Conservation (phyloP, 2,329 filamentous ascomycete genomes). For the Furcasterigmium sp. region DNA sequence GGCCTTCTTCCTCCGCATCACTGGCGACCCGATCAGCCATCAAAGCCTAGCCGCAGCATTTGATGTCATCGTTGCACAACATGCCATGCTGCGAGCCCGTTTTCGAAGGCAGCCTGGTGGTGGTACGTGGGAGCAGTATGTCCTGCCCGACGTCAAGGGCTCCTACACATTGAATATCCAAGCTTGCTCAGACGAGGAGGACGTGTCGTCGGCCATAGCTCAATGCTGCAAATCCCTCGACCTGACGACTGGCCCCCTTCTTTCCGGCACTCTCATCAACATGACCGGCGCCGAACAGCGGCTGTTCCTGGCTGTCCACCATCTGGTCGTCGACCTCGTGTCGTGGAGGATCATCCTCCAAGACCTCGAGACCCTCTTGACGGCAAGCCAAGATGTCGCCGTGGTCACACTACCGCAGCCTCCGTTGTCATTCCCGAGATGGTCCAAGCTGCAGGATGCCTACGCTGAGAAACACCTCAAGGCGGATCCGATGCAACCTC, state of each 20-base stretch:
- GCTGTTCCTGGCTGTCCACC: neutral
- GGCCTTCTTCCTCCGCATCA: neutral
- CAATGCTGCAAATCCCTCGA: constrained; percentile 3
- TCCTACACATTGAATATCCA: neutral
- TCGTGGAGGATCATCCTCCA: constrained; percentile 2
- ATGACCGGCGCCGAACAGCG: no score
- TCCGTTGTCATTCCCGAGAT: no score
- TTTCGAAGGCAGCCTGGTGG: neutral
- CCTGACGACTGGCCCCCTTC: constrained; percentile 10
- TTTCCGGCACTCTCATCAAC: no score
- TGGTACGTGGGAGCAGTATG: constrained; percentile 3
- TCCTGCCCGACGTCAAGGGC: neutral
- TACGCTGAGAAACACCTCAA: neutral
- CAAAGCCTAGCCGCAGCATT: neutral
- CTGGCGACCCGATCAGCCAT: neutral
- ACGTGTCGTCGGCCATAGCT: neutral
- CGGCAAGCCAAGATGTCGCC: neutral
- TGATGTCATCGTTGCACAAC: constrained; percentile 1
- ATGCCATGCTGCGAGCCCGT: constrained; percentile 6
- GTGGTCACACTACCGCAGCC: no score
- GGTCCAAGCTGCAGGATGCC: neutral
- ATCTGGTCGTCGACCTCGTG: constrained; percentile 3
- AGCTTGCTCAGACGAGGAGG: neutral
- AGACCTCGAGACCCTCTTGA: constrained; percentile 1
- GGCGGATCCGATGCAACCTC: neutral